Evolutionary conservation across 176 grass and related monocot species (phyloP).

Genomic region (Cymbopogon citratus): DNA sequence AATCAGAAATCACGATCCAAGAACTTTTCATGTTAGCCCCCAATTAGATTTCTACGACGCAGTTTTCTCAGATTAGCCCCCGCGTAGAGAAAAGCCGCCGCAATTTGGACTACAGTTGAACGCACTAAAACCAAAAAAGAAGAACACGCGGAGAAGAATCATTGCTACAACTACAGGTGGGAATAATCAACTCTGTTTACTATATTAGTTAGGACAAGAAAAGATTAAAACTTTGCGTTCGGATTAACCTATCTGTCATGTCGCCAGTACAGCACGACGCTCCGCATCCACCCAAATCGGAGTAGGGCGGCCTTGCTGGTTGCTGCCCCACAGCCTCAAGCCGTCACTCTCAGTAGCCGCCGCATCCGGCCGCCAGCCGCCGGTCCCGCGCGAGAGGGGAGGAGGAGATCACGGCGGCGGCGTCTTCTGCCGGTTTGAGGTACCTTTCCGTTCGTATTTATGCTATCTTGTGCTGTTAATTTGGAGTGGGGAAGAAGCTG

Average conservation of each 20-base stretch:
- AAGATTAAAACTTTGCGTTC: neutral
- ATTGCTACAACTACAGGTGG: no score
- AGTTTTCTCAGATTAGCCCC: neutral
- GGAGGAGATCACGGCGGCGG: neutral
- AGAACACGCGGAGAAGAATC: no score
- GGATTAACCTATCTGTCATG: slow-evolving; percentile 26
- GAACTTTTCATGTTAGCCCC: neutral
- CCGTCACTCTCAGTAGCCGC: neutral
- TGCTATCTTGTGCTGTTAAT: neutral
- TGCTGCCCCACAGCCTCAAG: neutral
- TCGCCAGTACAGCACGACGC: neutral
- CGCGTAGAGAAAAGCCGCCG: neutral
- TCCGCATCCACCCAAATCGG: slow-evolving; percentile 20
- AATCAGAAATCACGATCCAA: neutral
- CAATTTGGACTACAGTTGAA: neutral
- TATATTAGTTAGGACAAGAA: neutral
- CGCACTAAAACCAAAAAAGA: neutral
- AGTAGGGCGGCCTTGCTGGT: no score
- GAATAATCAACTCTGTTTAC: neutral
- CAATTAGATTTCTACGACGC: neutral
- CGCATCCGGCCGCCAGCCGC: neutral
- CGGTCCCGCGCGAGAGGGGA: neutral
- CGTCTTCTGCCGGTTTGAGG: slow-evolving; percentile 1
- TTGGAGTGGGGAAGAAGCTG: neutral
- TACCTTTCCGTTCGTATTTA: neutral